Base-by-base conservation (phyloP, 768 basidiomycete genomes). In the Paxillus rubicundulus region DNA sequence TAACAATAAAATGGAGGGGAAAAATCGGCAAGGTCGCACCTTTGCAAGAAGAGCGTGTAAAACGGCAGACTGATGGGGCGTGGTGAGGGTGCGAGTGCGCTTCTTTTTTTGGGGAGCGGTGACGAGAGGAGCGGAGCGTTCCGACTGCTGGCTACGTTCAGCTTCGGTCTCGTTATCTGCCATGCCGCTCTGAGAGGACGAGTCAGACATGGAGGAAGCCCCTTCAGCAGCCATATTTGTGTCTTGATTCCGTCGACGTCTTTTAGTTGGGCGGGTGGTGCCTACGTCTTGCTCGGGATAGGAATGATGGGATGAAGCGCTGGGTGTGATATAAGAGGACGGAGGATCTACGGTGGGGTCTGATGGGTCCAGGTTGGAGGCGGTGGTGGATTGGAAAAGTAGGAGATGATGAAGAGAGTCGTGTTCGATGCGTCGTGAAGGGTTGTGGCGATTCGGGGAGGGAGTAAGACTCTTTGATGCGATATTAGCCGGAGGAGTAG, bases 61-160 rank as follows among this genome's bases (percentile, higher is more conserved):
- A n/a, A 91, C 90, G 12, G 88, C 86, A 49, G 91, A 85, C 66
- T 93, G 91, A 63, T 92, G 88, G 8, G 91, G 89, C 9, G 91
- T 93, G 37, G 91, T 93, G 50, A 93, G 74, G 28, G 91, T 93
- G 50, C 91, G 80, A 62, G 89, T 91, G 70, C 89, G 89, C 77
- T 89, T 89, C 56, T 72, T 70, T 55, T 81, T 82, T 10, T 55
- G 67, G 37, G 66, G 67, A 24, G 66, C 63, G 17, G 74, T 46
- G n/a, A 62, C 53, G 3, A 70, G 69, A 1, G 38, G 44, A 16
- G 70, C 65, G 51, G 66, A 67, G 49, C 61, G 64, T 57, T 75
- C 76, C 21, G 75, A 68, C 30, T 67, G 71, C 33, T 76, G 74
- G 43, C 71, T 74, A 52, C 69, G 75, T 37, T 71, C 76, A 32